Evolutionary conservation across 371 early-diverging fungal genomes (phyloP).

Genomic region (Dinochytrium kinnereticum): DNA sequence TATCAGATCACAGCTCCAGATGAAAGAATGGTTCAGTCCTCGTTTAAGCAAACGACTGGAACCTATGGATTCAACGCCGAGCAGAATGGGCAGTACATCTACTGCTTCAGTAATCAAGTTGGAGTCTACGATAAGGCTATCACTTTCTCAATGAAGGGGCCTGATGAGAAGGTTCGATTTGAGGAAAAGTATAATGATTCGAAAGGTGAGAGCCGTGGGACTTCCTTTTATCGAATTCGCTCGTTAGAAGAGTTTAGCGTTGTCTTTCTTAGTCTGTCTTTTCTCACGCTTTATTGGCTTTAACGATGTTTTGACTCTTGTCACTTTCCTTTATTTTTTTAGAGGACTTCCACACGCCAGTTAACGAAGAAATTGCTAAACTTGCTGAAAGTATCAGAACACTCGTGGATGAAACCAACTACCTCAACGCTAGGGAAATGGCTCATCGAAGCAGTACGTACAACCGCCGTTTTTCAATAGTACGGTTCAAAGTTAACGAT

Average conservation of each 20-base stretch:
- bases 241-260: not conserved
- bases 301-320: not conserved
- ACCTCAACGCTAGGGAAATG: conserved; percentile 44
- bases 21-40: conserved; percentile 53
- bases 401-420: conserved; percentile 20
- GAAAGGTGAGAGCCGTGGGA: conserved; percentile 14
- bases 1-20: too few relatives aligned
- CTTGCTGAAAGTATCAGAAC: conserved; percentile 14
- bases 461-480: conserved; percentile 60
- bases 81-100: conserved; percentile 64
- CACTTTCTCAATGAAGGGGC: conserved; percentile 44
- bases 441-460: conserved; percentile 24
- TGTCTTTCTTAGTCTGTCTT: too few relatives aligned
- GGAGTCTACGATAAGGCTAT: conserved; percentile 35
- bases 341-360: conserved; percentile 14
- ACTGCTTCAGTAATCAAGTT: conserved; percentile 73
- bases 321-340: not conserved
- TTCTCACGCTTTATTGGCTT: not conserved
- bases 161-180: conserved; percentile 39
- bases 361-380: conserved; percentile 16
- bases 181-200: conserved; percentile 25
- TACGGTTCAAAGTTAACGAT: too few relatives aligned
- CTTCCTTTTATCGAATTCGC: too few relatives aligned
- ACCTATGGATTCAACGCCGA: conserved; percentile 63
- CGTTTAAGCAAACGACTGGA: conserved; percentile 54